These are phyloP conservation scores for Gilbertella persicaria DNA, from an alignment of 371 early-diverging fungal species.

Conservation along the genomic window DNA sequence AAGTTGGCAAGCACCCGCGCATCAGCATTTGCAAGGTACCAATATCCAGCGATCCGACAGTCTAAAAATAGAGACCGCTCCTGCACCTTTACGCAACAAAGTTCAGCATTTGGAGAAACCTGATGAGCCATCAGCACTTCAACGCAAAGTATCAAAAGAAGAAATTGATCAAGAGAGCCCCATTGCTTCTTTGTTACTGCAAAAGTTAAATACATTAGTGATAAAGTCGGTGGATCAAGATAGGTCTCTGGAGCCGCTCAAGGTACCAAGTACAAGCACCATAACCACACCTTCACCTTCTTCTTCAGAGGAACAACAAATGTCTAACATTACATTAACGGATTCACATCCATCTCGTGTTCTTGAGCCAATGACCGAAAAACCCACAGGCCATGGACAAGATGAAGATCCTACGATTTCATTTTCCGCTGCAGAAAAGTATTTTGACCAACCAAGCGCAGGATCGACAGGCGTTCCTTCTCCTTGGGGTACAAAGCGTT, in stretches of 20 bases:
- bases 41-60: conserved; percentile 6
- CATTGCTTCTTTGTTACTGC: neutral
- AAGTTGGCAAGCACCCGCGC: neutral
- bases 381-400: neutral
- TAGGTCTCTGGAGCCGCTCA: neutral
- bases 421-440: conserved; percentile 13
- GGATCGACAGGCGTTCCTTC: conserved; percentile 15
- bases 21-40: neutral
- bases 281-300: conserved; percentile 1
- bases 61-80: conserved; percentile 17
- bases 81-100: conserved; percentile 3
- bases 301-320: neutral
- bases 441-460: conserved; percentile 9
- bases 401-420: neutral
- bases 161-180: neutral
- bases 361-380: neutral
- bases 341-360: conserved; percentile 4
- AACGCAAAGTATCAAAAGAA: conserved; percentile 12
- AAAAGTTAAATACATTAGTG: conserved; percentile 1
- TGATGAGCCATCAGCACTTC: conserved; percentile 9
- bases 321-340: too few species aligned
- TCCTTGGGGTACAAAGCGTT: conserved; percentile 19
- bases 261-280: neutral
- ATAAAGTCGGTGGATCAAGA: neutral
- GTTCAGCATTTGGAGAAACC: conserved; percentile 15